Conservation (phyloP, 2,329 filamentous ascomycete species). For the Decorospora gaudefroyi region DNA sequence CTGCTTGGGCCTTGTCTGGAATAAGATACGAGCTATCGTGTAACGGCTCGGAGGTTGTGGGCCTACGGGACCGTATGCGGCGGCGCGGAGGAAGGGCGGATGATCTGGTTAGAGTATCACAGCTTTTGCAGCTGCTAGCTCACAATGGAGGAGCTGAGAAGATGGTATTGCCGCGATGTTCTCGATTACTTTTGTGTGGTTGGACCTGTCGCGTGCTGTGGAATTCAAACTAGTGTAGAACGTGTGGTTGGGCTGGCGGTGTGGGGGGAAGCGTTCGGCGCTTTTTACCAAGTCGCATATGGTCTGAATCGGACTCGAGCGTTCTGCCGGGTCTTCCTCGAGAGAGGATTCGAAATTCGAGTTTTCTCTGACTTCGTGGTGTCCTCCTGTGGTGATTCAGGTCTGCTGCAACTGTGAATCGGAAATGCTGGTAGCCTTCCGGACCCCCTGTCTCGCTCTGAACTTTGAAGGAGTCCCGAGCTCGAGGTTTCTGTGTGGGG, state of each 20-base stretch:
- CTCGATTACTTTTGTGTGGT: neutral
- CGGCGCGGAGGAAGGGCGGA: conserved; percentile 1
- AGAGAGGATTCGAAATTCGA: neutral
- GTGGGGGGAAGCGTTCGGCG: neutral
- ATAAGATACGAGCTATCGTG: conserved; percentile 13
- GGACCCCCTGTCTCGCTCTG: conserved; percentile 2
- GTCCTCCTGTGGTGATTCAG: neutral
- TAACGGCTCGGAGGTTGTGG: conserved; percentile 3
- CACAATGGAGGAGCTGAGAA: neutral
- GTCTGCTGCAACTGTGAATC: conserved; percentile 2
- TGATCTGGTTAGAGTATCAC: conserved; percentile 12
- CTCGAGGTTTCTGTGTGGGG: conserved; percentile 14
- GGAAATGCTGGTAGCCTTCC: conserved; percentile 4
- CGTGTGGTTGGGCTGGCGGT: conserved; percentile 10
- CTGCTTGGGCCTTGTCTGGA: conserved; percentile 12
- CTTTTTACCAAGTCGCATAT: conserved; percentile 8
- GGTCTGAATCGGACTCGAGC: neutral
- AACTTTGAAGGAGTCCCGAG: conserved; percentile 3
- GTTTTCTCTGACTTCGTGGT: neutral
- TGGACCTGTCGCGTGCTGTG: conserved; percentile 6
- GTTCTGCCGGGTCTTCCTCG: neutral
- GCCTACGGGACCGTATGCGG: conserved; percentile 9
- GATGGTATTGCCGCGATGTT: conserved; percentile 1
- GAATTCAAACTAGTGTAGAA: conserved; percentile 6
- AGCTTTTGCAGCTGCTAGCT: conserved; percentile 3